phyloP scores from a whole-genome alignment of 306 rosid species.

The Malus asiatica region DNA sequence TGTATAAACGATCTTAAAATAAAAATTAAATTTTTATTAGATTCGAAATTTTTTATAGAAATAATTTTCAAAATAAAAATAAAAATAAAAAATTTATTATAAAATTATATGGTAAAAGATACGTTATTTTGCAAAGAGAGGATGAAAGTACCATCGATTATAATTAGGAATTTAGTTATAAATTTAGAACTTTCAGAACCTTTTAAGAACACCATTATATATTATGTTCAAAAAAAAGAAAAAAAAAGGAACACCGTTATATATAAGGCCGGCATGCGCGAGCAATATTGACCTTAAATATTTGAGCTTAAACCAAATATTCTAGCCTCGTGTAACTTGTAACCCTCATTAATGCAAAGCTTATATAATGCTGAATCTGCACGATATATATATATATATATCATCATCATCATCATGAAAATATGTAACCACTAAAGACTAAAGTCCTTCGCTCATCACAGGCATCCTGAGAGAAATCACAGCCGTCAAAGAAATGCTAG shows the following conservation, averaged over 20 bases:
- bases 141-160: too few species aligned
- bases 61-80: too few species aligned
- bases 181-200: too few species aligned
- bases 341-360: not conserved
- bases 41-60: too few species aligned
- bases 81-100: too few species aligned
- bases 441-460: conserved; percentile 22
- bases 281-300: not conserved
- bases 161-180: too few species aligned
- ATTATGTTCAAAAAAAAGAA: not conserved
- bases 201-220: too few species aligned
- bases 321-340: conserved; percentile 21
- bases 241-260: too few species aligned
- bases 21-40: too few species aligned
- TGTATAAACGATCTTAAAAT: too few species aligned
- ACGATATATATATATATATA: not conserved
- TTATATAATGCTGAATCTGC: not conserved
- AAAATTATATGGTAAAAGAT: too few species aligned
- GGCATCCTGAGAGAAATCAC: conserved; percentile 25
- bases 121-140: too few species aligned
- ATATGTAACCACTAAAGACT: conserved; percentile 27
- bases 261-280: not conserved
- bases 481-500: conserved; percentile 27
- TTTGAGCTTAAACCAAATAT: conserved; percentile 4
- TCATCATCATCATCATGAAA: not conserved